Evolutionary conservation across 192 early-diverging fungal species (phyloP).

Genomic region (Entomortierella chlamydospora): DNA sequence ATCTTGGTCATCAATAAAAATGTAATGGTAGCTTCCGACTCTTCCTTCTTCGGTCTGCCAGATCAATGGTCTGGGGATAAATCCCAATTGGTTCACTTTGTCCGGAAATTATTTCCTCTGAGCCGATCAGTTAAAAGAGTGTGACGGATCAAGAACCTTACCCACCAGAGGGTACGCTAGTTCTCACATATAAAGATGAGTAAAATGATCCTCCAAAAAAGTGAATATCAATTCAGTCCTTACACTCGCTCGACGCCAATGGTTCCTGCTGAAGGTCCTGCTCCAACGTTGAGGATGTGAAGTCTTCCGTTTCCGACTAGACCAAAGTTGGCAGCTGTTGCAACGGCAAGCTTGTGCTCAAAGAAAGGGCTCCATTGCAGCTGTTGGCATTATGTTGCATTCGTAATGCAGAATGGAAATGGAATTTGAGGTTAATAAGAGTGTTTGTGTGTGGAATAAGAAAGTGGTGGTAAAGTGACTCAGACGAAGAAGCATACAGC

Average conservation of each 20-base stretch:
- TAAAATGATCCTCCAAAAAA: neutral
- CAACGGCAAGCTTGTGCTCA: slow-evolving; percentile 87
- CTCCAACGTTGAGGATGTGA: slow-evolving; percentile 71
- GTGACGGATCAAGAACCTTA: neutral
- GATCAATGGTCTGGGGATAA: slow-evolving; percentile 1
- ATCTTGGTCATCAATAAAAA: too few species aligned
- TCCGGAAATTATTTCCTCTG: slow-evolving; percentile 43
- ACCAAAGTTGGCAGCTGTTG: slow-evolving; percentile 94
- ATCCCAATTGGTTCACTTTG: slow-evolving; percentile 41
- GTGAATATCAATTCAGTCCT: slow-evolving; percentile 26
- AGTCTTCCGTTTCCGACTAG: slow-evolving; percentile 96
- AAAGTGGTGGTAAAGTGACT: too few species aligned
- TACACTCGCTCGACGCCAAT: slow-evolving; percentile 72
- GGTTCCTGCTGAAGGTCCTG: slow-evolving; percentile 54
- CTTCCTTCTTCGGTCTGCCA: slow-evolving; percentile 10
- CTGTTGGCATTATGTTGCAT: slow-evolving; percentile 41
- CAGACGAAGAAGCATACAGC: slow-evolving; percentile 62
- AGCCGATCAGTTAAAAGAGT: slow-evolving; percentile 16
- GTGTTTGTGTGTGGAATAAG: too few species aligned
- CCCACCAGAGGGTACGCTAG: too few species aligned
- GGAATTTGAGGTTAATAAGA: neutral
- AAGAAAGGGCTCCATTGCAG: slow-evolving; percentile 96
- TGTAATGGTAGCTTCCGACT: too few species aligned
- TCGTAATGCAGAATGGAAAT: neutral
- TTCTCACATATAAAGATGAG: too few species aligned